phyloP scores from a whole-genome alignment of 2,329 filamentous ascomycete species.

The Fusarium sp. region DNA sequence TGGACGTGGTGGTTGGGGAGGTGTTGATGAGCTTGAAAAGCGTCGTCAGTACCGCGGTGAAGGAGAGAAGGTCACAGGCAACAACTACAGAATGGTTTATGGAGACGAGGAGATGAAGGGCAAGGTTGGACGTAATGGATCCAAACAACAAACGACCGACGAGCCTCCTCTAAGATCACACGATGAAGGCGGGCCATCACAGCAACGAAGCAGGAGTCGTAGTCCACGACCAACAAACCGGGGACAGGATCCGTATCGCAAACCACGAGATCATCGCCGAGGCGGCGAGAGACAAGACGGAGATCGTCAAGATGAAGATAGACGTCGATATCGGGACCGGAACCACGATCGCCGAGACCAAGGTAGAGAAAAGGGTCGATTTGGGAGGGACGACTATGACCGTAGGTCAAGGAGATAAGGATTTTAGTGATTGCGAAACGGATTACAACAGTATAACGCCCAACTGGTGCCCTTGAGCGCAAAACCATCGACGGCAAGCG shows the following conservation, averaged over 20 bases:
- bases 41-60: slow-evolving; percentile 88
- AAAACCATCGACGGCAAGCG: slow-evolving; percentile 31
- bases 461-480: slow-evolving; percentile 22
- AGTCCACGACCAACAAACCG: slow-evolving; percentile 39
- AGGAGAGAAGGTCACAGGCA: slow-evolving; percentile 59
- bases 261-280: slow-evolving; percentile 44
- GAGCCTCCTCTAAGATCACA: slow-evolving; percentile 19
- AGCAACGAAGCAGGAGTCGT: slow-evolving; percentile 37
- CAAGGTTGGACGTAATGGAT: slow-evolving; percentile 59
- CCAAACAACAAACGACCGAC: slow-evolving; percentile 45
- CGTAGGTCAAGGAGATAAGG: slow-evolving; percentile 43
- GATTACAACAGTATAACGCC: slow-evolving; percentile 32
- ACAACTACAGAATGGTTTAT: slow-evolving; percentile 84
- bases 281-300: slow-evolving; percentile 49
- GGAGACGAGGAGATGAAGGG: slow-evolving; percentile 77
- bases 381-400: slow-evolving; percentile 42
- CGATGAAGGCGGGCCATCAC: slow-evolving; percentile 19
- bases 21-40: slow-evolving; percentile 88
- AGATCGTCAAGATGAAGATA: slow-evolving; percentile 46
- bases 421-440: slow-evolving; percentile 27
- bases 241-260: slow-evolving; percentile 48
- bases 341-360: slow-evolving; percentile 46
- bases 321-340: slow-evolving; percentile 51
- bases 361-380: slow-evolving; percentile 41
- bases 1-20: slow-evolving; percentile 85